phyloP scores from a whole-genome alignment of 768 basidiomycete genomes.

The Dacryopinax spathularia region DNA sequence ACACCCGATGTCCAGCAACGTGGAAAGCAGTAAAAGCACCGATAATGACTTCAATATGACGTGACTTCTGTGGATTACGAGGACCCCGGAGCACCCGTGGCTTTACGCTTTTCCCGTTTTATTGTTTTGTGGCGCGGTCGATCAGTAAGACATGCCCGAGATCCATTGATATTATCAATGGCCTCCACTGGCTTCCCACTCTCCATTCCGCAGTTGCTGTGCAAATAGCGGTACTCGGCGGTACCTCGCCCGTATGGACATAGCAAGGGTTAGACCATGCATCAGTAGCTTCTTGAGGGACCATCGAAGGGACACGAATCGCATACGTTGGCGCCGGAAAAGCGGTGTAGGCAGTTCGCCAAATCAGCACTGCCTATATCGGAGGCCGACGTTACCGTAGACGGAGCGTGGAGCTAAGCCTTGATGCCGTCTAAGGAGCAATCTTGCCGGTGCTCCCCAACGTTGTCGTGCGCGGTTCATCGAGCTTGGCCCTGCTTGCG shows the following conservation, averaged over 20 bases:
- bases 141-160: neutral
- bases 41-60: slow-evolving; percentile 1
- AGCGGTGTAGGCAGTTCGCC: neutral
- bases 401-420: neutral
- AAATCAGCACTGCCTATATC: neutral
- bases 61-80: neutral
- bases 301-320: neutral
- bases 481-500: too few species aligned
- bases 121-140: neutral
- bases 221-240: neutral
- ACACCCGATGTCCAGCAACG: neutral
- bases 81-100: neutral
- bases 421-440: neutral
- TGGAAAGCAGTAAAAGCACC: neutral
- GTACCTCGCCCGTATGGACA: neutral
- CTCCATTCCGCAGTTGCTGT: neutral
- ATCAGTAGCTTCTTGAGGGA: neutral
- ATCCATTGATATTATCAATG: slow-evolving; percentile 1
- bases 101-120: neutral
- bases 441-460: too few species aligned
- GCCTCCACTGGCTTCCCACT: neutral
- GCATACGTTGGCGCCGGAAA: neutral
- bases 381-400: neutral
- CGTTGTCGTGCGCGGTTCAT: too few species aligned
- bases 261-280: neutral